Evolutionary conservation across 2,329 filamentous ascomycete genomes (phyloP), one percentile per base, ranked within the genome.

Genomic region (Scytalidium sp.): DNA sequence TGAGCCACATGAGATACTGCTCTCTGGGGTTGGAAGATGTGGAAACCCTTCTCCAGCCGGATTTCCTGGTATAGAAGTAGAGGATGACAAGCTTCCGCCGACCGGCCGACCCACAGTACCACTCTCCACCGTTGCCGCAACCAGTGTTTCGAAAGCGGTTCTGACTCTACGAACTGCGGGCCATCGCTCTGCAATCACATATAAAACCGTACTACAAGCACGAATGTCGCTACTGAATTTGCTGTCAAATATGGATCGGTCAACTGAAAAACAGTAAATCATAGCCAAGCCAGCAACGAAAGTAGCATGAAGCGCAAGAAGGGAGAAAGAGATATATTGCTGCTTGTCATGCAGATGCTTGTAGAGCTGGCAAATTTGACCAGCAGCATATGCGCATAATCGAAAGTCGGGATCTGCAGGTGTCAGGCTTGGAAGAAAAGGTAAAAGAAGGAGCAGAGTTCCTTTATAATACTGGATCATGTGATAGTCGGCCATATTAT

Each of bases 381-480:
- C 69, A 9, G 68, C 67, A 2, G 69, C 64, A 1, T 60, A 51
- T 41, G 68, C 54, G 47, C 68, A 69, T 11, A 71, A 69, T 15
- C 67, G 62, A 49, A 74, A 74, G 52, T 73, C 74, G 0, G 72
- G 71, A 54, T 75, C 72, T 4, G 65, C 62, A 2, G 71, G 64
- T 3, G 69, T 64, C 11, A 77, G 62, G 17, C 71, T 63, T 1
- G 72, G 67, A 2, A 77, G 60, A 42, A 76, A 75, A 0, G 74
- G 74, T 46, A 77, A 74, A 21, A 77, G 68, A 1, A 78, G 61
- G 10, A 75, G 64, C 10, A 73, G 65, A 1, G 76, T 62, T 3
- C 72, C 69, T 11, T 73, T 66, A 53, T 77, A 68, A 52, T 75
- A 77, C 50, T 75, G 72, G 1, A 76, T 61, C 32, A 36, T 36